A percentile compares a stretch with the other conserved stretches of the same genome.
phyloP scores from a whole-genome alignment of 257 asterid genomes.

The Plectranthus barbatus region DNA sequence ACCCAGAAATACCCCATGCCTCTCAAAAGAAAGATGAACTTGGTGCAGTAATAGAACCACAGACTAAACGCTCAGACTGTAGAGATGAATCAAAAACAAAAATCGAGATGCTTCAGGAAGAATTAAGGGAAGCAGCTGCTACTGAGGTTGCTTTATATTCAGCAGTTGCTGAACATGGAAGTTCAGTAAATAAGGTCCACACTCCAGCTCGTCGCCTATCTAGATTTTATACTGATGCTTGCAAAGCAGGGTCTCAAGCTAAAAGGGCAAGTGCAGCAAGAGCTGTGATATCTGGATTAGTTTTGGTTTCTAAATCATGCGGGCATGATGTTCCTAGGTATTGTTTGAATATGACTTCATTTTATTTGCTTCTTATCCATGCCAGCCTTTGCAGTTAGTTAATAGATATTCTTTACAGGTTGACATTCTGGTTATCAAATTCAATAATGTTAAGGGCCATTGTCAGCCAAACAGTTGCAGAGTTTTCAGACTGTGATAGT shows the following conservation, averaged over 20 bases:
- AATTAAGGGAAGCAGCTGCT: slow-evolving; percentile 78
- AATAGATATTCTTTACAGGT: slow-evolving; percentile 33
- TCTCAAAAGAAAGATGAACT: slow-evolving; percentile 17
- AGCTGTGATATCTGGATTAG: slow-evolving; percentile 71
- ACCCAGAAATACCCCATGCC: slow-evolving; percentile 18
- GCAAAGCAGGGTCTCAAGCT: slow-evolving; percentile 42
- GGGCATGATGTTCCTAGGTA: slow-evolving; percentile 94
- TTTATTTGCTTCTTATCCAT: not conserved
- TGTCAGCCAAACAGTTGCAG: slow-evolving; percentile 57
- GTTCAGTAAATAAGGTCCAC: slow-evolving; percentile 77
- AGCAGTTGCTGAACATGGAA: slow-evolving; percentile 72
- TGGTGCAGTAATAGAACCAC: slow-evolving; percentile 5
- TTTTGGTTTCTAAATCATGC: slow-evolving; percentile 86
- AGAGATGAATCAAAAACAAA: slow-evolving; percentile 37
- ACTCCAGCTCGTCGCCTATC: slow-evolving; percentile 88
- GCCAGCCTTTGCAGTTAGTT: not conserved
- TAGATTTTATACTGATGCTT: slow-evolving; percentile 68
- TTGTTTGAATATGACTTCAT: not conserved
- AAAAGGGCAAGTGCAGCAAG: slow-evolving; percentile 74
- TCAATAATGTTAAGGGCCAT: slow-evolving; percentile 80
- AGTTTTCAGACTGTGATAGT: slow-evolving; percentile 19
- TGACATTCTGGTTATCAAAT: slow-evolving; percentile 91
- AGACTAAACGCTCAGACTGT: slow-evolving; percentile 20
- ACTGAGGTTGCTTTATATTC: slow-evolving; percentile 78
- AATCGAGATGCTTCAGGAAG: slow-evolving; percentile 74